A percentile compares a stretch with the other conserved stretches of the same genome.
These are phyloP conservation scores for Dactylellina cionopaga DNA, from an alignment of 2,329 filamentous ascomycete genomes.

Conservation along the genomic window DNA sequence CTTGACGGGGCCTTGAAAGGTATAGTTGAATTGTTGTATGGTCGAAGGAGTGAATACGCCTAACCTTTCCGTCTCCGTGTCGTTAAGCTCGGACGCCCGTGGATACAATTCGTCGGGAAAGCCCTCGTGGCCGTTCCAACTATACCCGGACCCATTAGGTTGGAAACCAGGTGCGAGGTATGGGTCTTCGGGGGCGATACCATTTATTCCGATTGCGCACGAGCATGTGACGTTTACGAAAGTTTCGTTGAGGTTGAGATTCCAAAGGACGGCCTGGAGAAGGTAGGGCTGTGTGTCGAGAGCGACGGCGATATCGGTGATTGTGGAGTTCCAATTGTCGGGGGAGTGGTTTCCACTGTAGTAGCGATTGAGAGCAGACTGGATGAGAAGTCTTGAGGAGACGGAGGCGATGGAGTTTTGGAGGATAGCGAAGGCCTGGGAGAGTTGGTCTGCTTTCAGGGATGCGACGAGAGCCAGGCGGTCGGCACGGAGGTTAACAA, in stretches of 20 bases:
- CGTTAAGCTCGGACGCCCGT: constrained; percentile 53
- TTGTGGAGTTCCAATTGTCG: constrained; percentile 67
- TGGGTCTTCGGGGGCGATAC: constrained; percentile 1
- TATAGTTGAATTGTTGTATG: constrained; percentile 62
- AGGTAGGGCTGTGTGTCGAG: constrained; percentile 67
- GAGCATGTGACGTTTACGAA: constrained; percentile 53
- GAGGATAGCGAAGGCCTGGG: constrained; percentile 80
- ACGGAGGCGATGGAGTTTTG: constrained; percentile 78
- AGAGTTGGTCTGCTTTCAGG: constrained; percentile 83
- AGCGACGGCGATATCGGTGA: constrained; percentile 69
- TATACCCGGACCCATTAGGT: constrained; percentile 57
- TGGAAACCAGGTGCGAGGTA: constrained; percentile 58
- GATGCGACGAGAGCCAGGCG: constrained; percentile 81
- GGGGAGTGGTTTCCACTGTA: constrained; percentile 63
- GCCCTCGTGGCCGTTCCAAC: constrained; percentile 66
- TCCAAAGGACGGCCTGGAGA: constrained; percentile 53
- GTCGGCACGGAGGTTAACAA: constrained; percentile 68
- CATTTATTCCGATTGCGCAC: constrained; percentile 45
- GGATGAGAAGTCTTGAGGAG: constrained; percentile 72
- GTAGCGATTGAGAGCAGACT: constrained; percentile 66
- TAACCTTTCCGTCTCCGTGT: constrained; percentile 25
- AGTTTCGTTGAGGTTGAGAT: constrained; percentile 52
- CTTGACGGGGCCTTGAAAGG: constrained; percentile 76
- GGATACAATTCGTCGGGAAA: constrained; percentile 65
- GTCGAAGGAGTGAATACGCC: constrained; percentile 57